Base-by-base conservation (phyloP, 2,329 filamentous ascomycete genomes). In the Conoideocrella luteorostrata region DNA sequence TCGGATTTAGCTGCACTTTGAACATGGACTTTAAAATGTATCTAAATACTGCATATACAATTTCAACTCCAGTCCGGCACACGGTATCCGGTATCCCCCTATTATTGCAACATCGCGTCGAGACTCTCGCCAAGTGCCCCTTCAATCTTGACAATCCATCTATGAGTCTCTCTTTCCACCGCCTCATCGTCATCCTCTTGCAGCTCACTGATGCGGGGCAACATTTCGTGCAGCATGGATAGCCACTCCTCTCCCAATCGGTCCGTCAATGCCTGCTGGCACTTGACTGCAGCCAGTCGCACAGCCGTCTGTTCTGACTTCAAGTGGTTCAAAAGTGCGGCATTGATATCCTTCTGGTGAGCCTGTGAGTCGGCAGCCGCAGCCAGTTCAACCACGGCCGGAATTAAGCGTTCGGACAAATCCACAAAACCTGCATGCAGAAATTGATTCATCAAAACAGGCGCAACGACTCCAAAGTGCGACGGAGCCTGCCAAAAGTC, bases 101-200 rank as follows among this genome's bases (percentile, higher is more conserved):
- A 26, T 58, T 80, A 95, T 67, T 87, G 86, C 69, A 96, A 72
- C 91, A 96, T 96, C 41, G 83, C 81, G 65, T 95, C 88, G 60
- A 97, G 67, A 56, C 84, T 89, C 74, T 97, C 91, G 5, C 93
- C 93, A 41, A 97, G 68, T 23, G 94, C 84, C 37, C 78, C 82
- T 67, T 97, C 91, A 59, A 98, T 94, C 66, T 82, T 82, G 59
- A 84, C 78, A 55, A 97, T 93, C 91, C 93, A 96, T 56, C 80
- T 75, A 60, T 90, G 78, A 29, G 89, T 91, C 70, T 95, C 90
- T 58, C 81, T 74, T 70, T 98, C 93, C 20, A 98, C 91, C 22
- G 77, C 75, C 68, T 97, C 93, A 59, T 97, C 90, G 53, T 97
- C 93, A 61, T 98, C 93, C 60, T 98, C 93, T 68, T 95, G 85